phyloP scores from a whole-genome alignment of 495 filamentous ascomycete species.

The Oleoguttula mirabilis region DNA sequence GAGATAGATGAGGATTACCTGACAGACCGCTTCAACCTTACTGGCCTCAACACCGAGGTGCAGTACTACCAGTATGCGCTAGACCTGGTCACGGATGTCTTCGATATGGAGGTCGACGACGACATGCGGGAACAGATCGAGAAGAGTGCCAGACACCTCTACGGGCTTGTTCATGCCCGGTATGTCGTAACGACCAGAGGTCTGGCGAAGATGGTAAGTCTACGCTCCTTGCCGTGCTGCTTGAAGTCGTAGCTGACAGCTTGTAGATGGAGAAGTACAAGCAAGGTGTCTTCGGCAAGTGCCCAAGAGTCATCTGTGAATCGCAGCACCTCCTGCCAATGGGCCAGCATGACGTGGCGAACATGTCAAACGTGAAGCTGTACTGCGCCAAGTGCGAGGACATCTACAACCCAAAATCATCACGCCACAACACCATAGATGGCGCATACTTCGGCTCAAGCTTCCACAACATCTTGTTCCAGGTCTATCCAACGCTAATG shows the following conservation, averaged over 20 bases:
- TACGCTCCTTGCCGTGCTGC: conserved; percentile 11
- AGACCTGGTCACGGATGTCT: conserved; percentile 98
- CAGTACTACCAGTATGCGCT: conserved; percentile 98
- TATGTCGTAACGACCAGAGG: conserved; percentile 96
- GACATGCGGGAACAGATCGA: conserved; percentile 97
- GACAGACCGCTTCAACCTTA: conserved; percentile 96
- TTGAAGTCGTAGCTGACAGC: too few relatives aligned
- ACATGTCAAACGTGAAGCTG: conserved; percentile 79
- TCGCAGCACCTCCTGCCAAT: conserved; percentile 85
- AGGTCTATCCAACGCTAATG: conserved; percentile 84
- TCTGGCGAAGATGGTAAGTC: conserved; percentile 82
- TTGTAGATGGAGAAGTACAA: conserved; percentile 98
- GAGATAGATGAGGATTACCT: conserved; percentile 99
- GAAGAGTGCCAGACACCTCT: conserved; percentile 91
- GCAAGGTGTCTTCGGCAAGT: conserved; percentile 95
- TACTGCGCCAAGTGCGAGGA: conserved; percentile 97
- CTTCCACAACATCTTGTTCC: conserved; percentile 98
- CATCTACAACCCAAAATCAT: conserved; percentile 97
- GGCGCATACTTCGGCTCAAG: conserved; percentile 96
- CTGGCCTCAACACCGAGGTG: conserved; percentile 91
- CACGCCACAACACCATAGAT: conserved; percentile 86
- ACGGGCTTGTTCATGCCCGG: conserved; percentile 89
- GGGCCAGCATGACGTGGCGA: conserved; percentile 77
- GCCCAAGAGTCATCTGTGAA: conserved; percentile 86
- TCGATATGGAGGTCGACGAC: conserved; percentile 97